Conservation (phyloP, 2,329 filamentous ascomycete species). For the Colletotrichum siamense region DNA sequence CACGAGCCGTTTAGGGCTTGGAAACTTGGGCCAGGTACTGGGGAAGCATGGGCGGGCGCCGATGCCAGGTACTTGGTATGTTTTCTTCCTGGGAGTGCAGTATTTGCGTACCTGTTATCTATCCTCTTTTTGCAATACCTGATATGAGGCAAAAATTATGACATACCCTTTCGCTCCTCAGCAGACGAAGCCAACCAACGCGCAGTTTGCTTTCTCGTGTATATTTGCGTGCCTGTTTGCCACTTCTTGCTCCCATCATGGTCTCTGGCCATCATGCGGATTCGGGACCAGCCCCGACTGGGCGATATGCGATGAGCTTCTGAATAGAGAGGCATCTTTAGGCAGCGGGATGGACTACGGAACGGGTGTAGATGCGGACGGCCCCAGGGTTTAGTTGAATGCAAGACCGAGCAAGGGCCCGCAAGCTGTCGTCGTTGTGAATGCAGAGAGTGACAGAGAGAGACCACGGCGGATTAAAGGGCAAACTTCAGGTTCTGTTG, state of each 20-base stretch:
- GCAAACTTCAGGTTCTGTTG: neutral
- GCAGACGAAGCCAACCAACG: neutral
- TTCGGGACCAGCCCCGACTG: neutral
- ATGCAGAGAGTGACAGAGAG: neutral
- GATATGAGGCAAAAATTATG: neutral
- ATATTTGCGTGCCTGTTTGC: neutral
- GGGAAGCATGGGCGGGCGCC: slow-evolving; percentile 1
- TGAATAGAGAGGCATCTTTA: neutral
- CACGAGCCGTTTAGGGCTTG: neutral
- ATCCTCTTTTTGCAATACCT: neutral
- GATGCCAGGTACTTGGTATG: slow-evolving; percentile 4
- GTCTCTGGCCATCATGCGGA: neutral
- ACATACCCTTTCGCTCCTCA: neutral
- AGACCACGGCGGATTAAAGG: neutral
- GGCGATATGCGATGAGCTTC: neutral
- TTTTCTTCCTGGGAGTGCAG: neutral
- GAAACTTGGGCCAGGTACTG: neutral
- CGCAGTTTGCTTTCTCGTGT: neutral
- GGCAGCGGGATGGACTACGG: neutral
- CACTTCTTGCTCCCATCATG: neutral
- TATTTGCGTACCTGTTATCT: neutral
- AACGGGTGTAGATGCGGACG: neutral
- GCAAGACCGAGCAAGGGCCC: neutral
- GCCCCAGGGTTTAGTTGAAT: neutral
- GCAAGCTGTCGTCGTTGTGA: neutral